Percentiles rank a stretch among this genome's conserved stretches.
These are phyloP conservation scores for Aspergillus proliferans DNA, from an alignment of 2,329 filamentous ascomycete species.

Conservation along the genomic window DNA sequence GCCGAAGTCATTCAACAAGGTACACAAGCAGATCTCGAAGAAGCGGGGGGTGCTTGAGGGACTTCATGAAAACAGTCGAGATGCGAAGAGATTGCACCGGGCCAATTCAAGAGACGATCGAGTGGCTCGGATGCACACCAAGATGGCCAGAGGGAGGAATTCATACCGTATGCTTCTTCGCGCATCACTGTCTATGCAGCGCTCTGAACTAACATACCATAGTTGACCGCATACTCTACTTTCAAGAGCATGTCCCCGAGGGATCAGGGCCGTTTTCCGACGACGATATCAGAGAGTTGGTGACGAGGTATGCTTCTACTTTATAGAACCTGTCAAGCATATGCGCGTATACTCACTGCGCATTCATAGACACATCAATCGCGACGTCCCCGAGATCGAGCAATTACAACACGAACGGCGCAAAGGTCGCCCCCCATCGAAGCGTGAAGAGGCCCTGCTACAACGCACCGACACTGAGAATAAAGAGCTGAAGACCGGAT, in stretches of 20 bases:
- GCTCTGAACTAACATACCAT: not conserved
- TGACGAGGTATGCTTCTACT: conserved; percentile 37
- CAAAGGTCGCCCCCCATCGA: conserved; percentile 70
- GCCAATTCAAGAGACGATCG: conserved; percentile 78
- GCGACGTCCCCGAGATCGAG: conserved; percentile 32
- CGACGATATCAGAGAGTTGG: conserved; percentile 42
- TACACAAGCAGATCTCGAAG: conserved; percentile 82
- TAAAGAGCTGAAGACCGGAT: conserved; percentile 76
- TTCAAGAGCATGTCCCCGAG: conserved; percentile 56
- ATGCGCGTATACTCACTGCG: not conserved
- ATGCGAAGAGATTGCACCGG: conserved; percentile 72
- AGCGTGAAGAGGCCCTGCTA: conserved; percentile 69
- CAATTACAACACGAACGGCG: conserved; percentile 58
- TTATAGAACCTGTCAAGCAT: no score
- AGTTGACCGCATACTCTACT: conserved; percentile 66
- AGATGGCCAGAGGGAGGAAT: conserved; percentile 67
- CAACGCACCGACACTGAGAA: conserved; percentile 64
- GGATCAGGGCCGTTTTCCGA: conserved; percentile 28
- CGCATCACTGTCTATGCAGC: not conserved
- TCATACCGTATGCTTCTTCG: conserved; percentile 55
- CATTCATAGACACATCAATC: conserved; percentile 29
- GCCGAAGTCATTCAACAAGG: conserved; percentile 73
- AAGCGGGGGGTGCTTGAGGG: conserved; percentile 70
- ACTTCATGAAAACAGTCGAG: conserved; percentile 81
- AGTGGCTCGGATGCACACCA: conserved; percentile 64